A percentile compares a stretch with the other conserved stretches of the same genome.
These are phyloP conservation scores for Candida gorgasii DNA, from an alignment of 805 yeast genomes.

Conservation along the genomic window DNA sequence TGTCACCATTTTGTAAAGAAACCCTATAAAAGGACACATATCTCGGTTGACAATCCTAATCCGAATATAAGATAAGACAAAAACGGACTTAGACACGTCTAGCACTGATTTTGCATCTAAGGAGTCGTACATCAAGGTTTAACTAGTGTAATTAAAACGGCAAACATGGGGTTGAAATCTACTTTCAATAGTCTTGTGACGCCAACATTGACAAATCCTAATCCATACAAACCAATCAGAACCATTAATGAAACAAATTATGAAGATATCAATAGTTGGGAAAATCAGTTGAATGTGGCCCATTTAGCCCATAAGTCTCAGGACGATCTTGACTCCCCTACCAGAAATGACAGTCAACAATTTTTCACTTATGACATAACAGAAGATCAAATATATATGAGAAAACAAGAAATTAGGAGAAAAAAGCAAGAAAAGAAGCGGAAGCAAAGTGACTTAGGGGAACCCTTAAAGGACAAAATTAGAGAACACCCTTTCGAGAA, in stretches of 20 bases:
- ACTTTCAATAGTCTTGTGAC: conserved; percentile 12
- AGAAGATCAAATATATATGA: conserved; percentile 1
- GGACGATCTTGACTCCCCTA: not conserved
- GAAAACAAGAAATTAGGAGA: conserved; percentile 3
- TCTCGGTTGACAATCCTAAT: too few species aligned
- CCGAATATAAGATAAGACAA: too few species aligned
- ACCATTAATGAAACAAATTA: not conserved
- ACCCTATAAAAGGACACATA: not conserved
- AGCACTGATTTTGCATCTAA: too few species aligned
- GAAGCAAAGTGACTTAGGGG: not conserved
- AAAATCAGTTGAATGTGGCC: not conserved
- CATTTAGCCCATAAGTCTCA: not conserved
- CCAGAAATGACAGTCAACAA: not conserved
- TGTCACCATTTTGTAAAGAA: not conserved
- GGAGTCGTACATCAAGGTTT: too few species aligned
- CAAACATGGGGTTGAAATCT: conserved; percentile 14
- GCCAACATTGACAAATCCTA: conserved; percentile 17
- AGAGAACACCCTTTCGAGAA: not conserved
- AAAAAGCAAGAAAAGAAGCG: conserved; percentile 5
- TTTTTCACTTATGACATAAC: not conserved
- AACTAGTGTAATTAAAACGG: too few species aligned
- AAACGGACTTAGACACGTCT: too few species aligned
- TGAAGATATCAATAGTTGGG: not conserved
- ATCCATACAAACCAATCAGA: conserved; percentile 3
- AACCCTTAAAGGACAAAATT: not conserved